Base-by-base conservation (phyloP, 352 stramenopile genomes). In the Globisporangium echinulatum region DNA sequence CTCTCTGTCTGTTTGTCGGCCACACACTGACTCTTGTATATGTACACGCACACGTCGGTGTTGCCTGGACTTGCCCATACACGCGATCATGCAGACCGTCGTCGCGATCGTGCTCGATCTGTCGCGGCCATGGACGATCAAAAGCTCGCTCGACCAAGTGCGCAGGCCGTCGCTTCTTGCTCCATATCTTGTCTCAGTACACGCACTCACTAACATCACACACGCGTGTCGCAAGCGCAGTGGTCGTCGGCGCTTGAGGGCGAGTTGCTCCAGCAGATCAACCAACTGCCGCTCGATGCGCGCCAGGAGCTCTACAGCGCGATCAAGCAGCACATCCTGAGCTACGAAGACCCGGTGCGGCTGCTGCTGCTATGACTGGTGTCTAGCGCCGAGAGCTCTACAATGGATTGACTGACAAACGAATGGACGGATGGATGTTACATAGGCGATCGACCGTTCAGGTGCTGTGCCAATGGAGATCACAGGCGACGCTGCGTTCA, bases 51-150 rank as follows among this genome's bases (percentile, higher is more conserved):
- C 25, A 33, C 25, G 25, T 33, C 25, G 2, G 2, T 33, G 25
- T 33, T 33, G 25, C 25, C 25, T 33, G 25, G 25, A 33, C 25
- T 3, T 33, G 2, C 25, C 25, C 25, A 33, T 1, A 33, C 25
- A 33, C 25, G 25, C 25, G 25, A 33, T 33, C 25, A 33, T 33
- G 2, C 25, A 94, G 66, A 94, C 79, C 4, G 75, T 90, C 43
- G 70, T 81, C 19, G 74, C 64, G 0, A 75, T 94, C 52, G 79
- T 88, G 48, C 46, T 92, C 49, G 85, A 94, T 67, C 59, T 89
- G 47, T 89, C 78, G 47, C 70, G 77, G 36, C 82, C 80, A 10
- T 94, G 85, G 85, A 88, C 80, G 37, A 89, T 94, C 68, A 91
- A 94, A 68, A 81, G 68, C 58, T 76, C 77, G 44, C 59, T 94